Evolutionary conservation across 2,329 filamentous ascomycete genomes (phyloP).

Genomic region (Nemania diffusa): DNA sequence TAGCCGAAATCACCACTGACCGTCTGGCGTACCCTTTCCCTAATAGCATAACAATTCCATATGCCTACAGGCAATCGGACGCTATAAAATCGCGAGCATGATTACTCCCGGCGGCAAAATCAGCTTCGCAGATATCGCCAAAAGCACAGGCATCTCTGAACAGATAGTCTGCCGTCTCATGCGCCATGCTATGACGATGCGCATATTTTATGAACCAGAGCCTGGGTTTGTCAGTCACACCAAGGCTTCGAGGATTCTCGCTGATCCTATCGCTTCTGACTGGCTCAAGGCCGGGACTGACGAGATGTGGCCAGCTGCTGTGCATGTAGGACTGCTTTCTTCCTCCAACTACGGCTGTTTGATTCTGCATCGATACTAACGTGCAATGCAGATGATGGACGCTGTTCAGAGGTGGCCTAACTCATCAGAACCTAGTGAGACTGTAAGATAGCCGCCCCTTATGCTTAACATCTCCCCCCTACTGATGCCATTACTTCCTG

Average conservation of each 20-base stretch:
- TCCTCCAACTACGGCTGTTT: too few species aligned
- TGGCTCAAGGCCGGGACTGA: conserved; percentile 49
- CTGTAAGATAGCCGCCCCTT: too few species aligned
- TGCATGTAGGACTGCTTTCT: conserved; percentile 34
- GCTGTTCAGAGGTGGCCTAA: conserved; percentile 52
- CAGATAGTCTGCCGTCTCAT: conserved; percentile 45
- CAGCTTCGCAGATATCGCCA: conserved; percentile 45
- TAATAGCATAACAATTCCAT: conserved; percentile 35
- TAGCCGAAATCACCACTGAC: too few species aligned
- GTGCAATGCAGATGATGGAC: conserved; percentile 39
- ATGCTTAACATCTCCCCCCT: too few species aligned
- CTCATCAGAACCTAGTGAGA: conserved; percentile 51
- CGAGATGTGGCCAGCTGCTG: conserved; percentile 48
- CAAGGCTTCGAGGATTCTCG: conserved; percentile 47
- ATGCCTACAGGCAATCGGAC: conserved; percentile 46
- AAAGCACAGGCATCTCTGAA: conserved; percentile 41
- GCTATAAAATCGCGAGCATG: conserved; percentile 46
- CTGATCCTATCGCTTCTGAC: conserved; percentile 44
- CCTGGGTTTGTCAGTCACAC: conserved; percentile 55
- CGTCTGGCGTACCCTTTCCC: neutral
- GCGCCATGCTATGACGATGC: conserved; percentile 51
- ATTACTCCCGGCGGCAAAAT: conserved; percentile 44
- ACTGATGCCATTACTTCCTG: too few species aligned
- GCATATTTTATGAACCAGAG: conserved; percentile 54
- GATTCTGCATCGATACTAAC: too few species aligned